Evolutionary conservation across 2,329 filamentous ascomycete genomes (phyloP).

Genomic region (Beauveria brongniartii): DNA sequence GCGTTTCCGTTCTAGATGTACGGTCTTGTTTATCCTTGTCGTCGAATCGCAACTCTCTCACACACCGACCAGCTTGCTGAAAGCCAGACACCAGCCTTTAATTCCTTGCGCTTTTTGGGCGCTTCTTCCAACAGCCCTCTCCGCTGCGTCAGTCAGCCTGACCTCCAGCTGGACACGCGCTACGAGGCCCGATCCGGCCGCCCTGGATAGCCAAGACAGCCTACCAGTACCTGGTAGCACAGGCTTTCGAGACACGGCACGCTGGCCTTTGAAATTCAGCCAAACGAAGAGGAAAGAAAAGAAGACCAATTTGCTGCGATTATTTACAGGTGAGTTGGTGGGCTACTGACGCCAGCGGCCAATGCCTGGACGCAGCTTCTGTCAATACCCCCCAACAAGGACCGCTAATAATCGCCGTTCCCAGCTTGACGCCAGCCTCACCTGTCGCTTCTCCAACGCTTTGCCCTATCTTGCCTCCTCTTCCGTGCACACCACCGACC

Average conservation of each 20-base stretch:
- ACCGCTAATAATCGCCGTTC: constrained; percentile 1
- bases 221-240: background rate
- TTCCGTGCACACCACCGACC: background rate
- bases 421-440: constrained; percentile 5
- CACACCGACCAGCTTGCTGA: background rate
- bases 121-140: background rate
- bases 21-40: background rate
- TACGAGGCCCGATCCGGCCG: constrained; percentile 7
- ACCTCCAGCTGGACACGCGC: constrained; percentile 6
- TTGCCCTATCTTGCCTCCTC: background rate
- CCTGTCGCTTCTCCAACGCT: background rate
- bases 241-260: background rate
- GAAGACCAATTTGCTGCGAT: background rate
- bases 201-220: background rate
- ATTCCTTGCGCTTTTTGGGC: too few relatives aligned
- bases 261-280: background rate
- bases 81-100: background rate
- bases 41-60: background rate
- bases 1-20: background rate
- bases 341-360: background rate
- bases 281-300: background rate
- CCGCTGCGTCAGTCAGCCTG: constrained; percentile 2
- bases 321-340: background rate
- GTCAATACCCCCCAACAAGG: background rate
- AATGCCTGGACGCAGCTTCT: background rate